Percentiles rank a stretch among this genome's conserved stretches.
These are phyloP conservation scores for Plasmodium gonderi DNA, from an alignment of 169 alveolate genomes.

Conservation along the genomic window DNA sequence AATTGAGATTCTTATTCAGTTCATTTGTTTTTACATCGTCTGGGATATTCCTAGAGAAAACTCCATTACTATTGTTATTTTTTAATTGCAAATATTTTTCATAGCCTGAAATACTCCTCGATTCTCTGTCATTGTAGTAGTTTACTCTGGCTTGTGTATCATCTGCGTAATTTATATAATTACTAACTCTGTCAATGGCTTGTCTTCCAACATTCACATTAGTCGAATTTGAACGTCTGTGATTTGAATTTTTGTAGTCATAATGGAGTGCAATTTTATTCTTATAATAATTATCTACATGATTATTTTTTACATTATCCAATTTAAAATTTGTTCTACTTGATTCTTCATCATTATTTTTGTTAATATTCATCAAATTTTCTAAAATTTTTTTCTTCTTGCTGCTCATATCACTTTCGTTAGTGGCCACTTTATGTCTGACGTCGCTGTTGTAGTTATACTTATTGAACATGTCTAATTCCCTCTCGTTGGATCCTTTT, in stretches of 20 bases:
- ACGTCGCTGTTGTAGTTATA: constrained; percentile 26
- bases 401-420: constrained; percentile 13
- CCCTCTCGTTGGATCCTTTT: constrained; percentile 30
- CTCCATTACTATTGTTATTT: constrained; percentile 14
- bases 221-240: constrained; percentile 64
- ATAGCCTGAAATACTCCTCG: constrained; percentile 22
- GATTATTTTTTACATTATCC: not conserved
- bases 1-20: not conserved
- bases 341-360: constrained; percentile 10
- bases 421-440: constrained; percentile 6
- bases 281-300: constrained; percentile 23
- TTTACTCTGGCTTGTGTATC: constrained; percentile 55
- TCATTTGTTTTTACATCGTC: not conserved
- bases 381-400: constrained; percentile 12
- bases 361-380: constrained; percentile 40
- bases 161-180: constrained; percentile 44
- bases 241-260: constrained; percentile 31
- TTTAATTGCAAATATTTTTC: constrained; percentile 46
- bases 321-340: not conserved
- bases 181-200: constrained; percentile 7
- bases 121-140: constrained; percentile 30
- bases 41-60: not conserved
- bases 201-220: constrained; percentile 45
- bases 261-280: constrained; percentile 2
- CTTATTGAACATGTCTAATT: not conserved